These are phyloP conservation scores for Sugiyamaella valdiviana DNA, from an alignment of 805 yeast species.

Conservation along the genomic window DNA sequence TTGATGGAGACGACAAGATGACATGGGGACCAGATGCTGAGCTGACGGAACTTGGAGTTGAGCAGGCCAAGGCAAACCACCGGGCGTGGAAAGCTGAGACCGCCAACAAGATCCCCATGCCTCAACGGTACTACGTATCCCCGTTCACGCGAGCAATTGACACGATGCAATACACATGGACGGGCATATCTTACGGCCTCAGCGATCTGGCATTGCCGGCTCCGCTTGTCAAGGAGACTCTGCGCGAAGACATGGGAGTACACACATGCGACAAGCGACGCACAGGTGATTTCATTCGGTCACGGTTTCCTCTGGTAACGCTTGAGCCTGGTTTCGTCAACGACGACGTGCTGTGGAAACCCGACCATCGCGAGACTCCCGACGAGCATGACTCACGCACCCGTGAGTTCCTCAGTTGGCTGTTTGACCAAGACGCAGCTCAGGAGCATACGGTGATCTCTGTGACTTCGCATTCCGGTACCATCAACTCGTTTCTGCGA, in stretches of 20 bases:
- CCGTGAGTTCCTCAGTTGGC: constrained; percentile 7
- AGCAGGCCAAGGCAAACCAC: constrained; percentile 42
- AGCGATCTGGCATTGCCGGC: constrained; percentile 31
- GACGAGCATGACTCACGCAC: constrained; percentile 14
- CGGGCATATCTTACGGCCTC: constrained; percentile 30
- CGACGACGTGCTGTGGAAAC: constrained; percentile 13
- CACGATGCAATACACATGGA: constrained; percentile 44
- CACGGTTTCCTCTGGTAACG: constrained; percentile 32
- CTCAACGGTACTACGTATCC: constrained; percentile 40
- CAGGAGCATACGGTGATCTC: constrained; percentile 25
- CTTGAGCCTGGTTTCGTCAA: constrained; percentile 11
- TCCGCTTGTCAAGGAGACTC: constrained; percentile 16
- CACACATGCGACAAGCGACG: constrained; percentile 46
- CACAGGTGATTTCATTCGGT: constrained; percentile 33
- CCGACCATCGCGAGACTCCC: constrained; percentile 11
- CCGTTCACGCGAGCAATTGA: constrained; percentile 47
- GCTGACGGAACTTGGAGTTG: constrained; percentile 41
- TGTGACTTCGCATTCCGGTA: constrained; percentile 45
- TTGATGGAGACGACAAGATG: constrained; percentile 14
- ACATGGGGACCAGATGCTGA: constrained; percentile 45
- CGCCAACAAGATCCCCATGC: constrained; percentile 29
- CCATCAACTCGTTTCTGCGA: constrained; percentile 40
- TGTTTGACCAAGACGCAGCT: constrained; percentile 13
- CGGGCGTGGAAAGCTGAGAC: constrained; percentile 38
- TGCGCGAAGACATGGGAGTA: constrained; percentile 46